Base-by-base conservation (phyloP, 2,329 filamentous ascomycete genomes). In the Aspergillus japonicus region DNA sequence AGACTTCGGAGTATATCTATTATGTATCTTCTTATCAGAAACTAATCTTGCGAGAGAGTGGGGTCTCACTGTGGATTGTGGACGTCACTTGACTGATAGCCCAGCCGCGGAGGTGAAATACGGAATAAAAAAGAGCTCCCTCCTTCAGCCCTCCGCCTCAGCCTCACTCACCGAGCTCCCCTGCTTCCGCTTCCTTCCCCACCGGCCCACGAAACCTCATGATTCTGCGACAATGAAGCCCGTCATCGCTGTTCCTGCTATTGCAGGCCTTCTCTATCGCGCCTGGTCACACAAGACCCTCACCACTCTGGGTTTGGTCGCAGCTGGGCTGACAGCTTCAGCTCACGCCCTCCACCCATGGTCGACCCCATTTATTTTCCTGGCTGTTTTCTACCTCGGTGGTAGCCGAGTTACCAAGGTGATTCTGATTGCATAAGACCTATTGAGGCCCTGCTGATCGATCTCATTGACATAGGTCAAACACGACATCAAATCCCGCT, bases 261-360 rank as follows among this genome's bases (percentile, higher is more conserved):
- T 83, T 16, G 67, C 83, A 61, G 81, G 81, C 60, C 82, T 93
- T 66, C 80, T 89, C 57, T 85, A 86, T 68, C 84, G 90, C 61
- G 89, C 90, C 35, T 85, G 85, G 77, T 86, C 83, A 50, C 87
- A 87, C 67, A 89, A 90, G 58, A 93, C 89, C 24, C 83, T 99
- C 44, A 98, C 94, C 0, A 85, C 89, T 0, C 78, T 82, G 6
- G 94, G 93, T 62, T 85, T 96, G 67, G 67, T 89, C 42, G 84
- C 85, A 12, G 94, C 94, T 3, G 81, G 82, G 5, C 69, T 89
- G 48, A 96, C 93, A 4, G 93, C 92, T 4, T 75, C 84, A 50
- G 85, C 89, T 11, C 95, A 99, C 75, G 92, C 92, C 16, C 78
- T 93, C n/a, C 93, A 98, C 75, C 94, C 94, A 3, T 97, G 92